phyloP scores from a whole-genome alignment of 768 basidiomycete genomes.

The Kondoa malvinella region DNA sequence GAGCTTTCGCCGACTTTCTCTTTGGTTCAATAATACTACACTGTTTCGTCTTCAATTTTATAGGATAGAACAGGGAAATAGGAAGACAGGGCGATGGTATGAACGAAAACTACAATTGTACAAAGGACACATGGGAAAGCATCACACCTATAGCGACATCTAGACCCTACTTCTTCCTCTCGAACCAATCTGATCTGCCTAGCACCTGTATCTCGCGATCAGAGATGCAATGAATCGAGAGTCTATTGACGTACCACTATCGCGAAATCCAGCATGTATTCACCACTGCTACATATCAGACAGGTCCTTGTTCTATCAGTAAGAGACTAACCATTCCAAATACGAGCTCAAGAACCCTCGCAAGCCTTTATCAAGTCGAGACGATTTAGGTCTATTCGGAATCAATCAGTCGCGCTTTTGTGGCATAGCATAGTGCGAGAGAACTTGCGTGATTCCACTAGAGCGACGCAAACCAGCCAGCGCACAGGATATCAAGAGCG shows the following conservation, averaged over 20 bases:
- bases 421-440: background rate
- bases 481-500: background rate
- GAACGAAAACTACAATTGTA: background rate
- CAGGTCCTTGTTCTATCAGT: background rate
- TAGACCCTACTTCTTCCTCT: background rate
- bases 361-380: background rate
- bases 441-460: background rate
- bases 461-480: background rate
- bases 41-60: slow-evolving; percentile 97
- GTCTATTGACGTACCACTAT: background rate
- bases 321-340: background rate
- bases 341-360: background rate
- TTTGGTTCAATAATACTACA: slow-evolving; percentile 88
- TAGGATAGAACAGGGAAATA: slow-evolving; percentile 42
- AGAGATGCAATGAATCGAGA: background rate
- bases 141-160: background rate
- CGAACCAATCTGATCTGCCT: background rate
- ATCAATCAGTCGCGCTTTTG: background rate
- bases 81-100: background rate
- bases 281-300: background rate
- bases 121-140: background rate
- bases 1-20: slow-evolving; percentile 93
- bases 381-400: background rate
- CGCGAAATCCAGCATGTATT: background rate
- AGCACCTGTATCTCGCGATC: background rate